Evolutionary conservation across 345 rosid species (phyloP).

Genomic region (Sonneratia caseolaris): DNA sequence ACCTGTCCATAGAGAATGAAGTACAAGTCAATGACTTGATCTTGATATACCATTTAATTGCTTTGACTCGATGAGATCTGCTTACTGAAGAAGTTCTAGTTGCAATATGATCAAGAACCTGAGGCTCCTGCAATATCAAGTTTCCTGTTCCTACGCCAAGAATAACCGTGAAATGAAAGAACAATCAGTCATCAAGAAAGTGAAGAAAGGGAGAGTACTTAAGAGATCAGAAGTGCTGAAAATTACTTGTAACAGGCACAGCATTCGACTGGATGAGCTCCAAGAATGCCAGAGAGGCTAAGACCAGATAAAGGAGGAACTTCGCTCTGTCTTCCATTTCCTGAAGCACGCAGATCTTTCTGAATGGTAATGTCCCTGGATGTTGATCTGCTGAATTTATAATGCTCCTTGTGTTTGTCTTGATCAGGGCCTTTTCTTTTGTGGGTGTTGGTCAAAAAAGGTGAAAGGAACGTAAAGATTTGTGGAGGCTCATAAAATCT

Average conservation of each 20-base stretch:
- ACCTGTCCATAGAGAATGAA: neutral
- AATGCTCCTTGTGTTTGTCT: neutral
- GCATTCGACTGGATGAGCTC: constrained; percentile 28
- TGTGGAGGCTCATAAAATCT: neutral
- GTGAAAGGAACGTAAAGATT: constrained; percentile 1
- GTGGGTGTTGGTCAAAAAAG: constrained; percentile 2
- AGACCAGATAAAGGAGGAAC: constrained; percentile 19
- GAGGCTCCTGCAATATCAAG: neutral
- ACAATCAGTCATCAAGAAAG: neutral
- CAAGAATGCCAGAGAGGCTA: constrained; percentile 25
- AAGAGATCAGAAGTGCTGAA: neutral
- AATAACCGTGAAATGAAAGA: neutral
- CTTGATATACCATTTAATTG: neutral
- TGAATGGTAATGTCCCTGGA: neutral
- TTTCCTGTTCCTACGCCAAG: neutral
- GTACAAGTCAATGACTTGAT: neutral
- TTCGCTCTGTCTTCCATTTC: constrained; percentile 15
- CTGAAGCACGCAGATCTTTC: neutral
- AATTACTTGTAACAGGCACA: constrained; percentile 29
- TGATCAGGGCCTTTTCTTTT: neutral
- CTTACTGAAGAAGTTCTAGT: neutral
- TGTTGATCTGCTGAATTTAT: neutral
- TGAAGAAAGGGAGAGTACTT: neutral
- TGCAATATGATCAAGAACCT: neutral
- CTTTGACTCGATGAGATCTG: neutral